Base-by-base conservation (phyloP, 148 eudicot species). In the Salicornia ramosissima region DNA sequence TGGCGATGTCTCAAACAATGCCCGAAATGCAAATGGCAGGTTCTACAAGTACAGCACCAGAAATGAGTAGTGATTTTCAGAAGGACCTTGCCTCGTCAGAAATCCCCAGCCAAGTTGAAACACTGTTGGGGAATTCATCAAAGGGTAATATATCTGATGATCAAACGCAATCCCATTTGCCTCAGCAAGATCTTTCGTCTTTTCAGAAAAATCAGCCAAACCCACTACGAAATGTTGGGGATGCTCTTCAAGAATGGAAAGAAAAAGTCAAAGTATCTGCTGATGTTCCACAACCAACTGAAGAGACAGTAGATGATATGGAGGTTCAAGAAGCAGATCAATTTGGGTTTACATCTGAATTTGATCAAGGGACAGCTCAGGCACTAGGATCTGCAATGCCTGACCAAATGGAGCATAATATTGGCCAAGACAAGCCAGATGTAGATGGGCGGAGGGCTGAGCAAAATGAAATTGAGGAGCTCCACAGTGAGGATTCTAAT, bases 171-270 rank as follows among this genome's bases (percentile, higher is more conserved):
- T 45, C 74, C 64, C 86, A 88, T 63, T 45, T 76, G 34, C 83
- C 93, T 33, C 84, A 83, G 78, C 62, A 68, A 10, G 91, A 89
- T 54, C 67, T 77, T n/a, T 76, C 87, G 1, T 79, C 85, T 51
- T 67, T 67, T 54, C 83, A 75, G 79, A 91, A 87, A 64, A 72
- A 54, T 71, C 87, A 87, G 65, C 97, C 94, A 6, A 95, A 95
- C 77, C 99, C 99, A 65, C 78, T 77, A 18, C 83, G 97, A 68
- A 83, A 81, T 58, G 49, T 95, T 30, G 99, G 99, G 10, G 91
- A 91, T 83, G 99, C 99, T 4, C 87, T 95, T 70, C 85, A 95
- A 54, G 90, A 86, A 50, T 95, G 99, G 99, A 91, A 95, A 86
- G 97, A 95, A 71, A 82, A 91, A 78, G 90, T 89, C 29, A 89